Evolutionary conservation across 495 filamentous ascomycete genomes (phyloP), one percentile per base, ranked within the genome.

Genomic region (Trichocladium uniseriatum): DNA sequence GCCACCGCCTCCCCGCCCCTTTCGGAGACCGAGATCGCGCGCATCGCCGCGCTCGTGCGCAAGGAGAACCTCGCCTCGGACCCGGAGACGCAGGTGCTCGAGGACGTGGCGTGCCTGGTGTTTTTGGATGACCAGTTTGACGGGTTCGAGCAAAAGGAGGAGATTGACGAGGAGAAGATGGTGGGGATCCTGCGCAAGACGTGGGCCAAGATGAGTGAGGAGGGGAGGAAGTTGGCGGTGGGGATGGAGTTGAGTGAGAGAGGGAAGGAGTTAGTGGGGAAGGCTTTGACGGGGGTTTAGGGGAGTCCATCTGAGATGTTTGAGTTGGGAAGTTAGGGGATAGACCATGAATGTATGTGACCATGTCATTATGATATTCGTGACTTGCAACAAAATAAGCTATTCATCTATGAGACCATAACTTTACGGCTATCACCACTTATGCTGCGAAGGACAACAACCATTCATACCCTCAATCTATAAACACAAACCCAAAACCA

Each of bases 61-160:
- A 87, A 87, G 67, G 82, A 86, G 51, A 73, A 75, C 34, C 59
- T 87, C 53, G 27, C 27, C 27, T 74, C 73, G 64, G 80, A 86
- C 51, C 66, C 71, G 29, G 84, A 89, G 60, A 77, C 77, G 49
- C 83, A 87, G 72, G 70, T 77, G 6, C 65, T 92, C 52, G 86
- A 92, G 66, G 87, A 92, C 69, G 84, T 88, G 46, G 87, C 87
- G 14, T 92, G 87, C 64, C 67, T 92, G 38, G 87, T 92, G 29
- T 92, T 92, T 63, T 61, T 92, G 56, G 86, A 89, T 62, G 87
- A 87, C 59, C 85, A 89, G 67, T 81, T 90, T 51, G 86, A 86
- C 58, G 74, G 72, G 39, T 92, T 89, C 65, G 82, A 84, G 71
- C 71, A 52, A 39, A 54, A 55, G 49, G 48, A 70, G 48, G 71